Evolutionary conservation across 2,329 filamentous ascomycete species (phyloP), one percentile per base, ranked within the genome.

Genomic region (Curvularia lunata): DNA sequence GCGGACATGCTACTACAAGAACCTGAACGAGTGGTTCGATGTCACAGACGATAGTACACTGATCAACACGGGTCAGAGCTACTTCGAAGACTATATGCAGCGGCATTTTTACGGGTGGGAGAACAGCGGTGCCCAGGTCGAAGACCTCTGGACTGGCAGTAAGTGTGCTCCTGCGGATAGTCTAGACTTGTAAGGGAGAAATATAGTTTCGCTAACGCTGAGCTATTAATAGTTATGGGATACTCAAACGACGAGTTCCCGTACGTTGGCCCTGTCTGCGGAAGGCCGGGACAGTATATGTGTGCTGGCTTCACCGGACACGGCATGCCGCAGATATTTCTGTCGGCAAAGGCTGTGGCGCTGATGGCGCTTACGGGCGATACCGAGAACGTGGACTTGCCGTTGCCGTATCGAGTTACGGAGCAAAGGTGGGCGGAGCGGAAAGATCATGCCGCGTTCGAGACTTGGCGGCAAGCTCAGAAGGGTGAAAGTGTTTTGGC

Each of bases 311-410:
- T 65, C 51, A 65, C 51, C 5, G 65, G 65, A 8, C 63, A 66
- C 40, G 65, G 65, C 16, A 67, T 67, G 65, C 61, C 64, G 12
- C 53, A 61, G 27, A 54, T 64, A 1, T 64, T 62, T n/a, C 38
- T 82, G 0, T 69, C 77, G 0, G 75, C 74, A 5, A 77, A 79
- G 61, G 80, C 73, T 0, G 13, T 82, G 3, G 77, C 76, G 23
- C 50, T 48, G 12, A 63, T 63, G 60, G 46, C 55, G 13, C 42
- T 61, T 32, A 54, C 51, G 19, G 50, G 58, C 2, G 51, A 54
- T 23, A 12, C 43, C 7, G 46, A 58, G 1, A 19, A 58, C 28
- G 47, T 61, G 37, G 58, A 61, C 27, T 37, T 61, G 2, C 58
- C 58, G 21, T 18, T 51, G 25, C 58, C 55, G 5, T 61, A 61